Base-by-base conservation (phyloP, 1,284 basidiomycete species). In the Exobasidium cylindrosporum region DNA sequence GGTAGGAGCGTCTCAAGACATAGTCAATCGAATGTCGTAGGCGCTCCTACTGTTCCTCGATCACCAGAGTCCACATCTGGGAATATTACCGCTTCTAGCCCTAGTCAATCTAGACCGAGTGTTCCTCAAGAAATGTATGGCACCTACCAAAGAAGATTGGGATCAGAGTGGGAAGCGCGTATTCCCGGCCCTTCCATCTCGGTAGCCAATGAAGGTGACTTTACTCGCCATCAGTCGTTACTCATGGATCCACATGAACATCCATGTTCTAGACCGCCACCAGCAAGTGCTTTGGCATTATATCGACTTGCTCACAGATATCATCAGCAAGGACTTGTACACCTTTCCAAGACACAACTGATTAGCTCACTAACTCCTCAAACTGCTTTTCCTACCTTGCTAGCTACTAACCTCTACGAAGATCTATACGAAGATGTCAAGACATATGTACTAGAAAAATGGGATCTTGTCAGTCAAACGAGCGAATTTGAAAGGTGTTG, bases 241-340 rank as follows among this genome's bases (percentile, higher is more conserved):
- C 47, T 31, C 47, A 7, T 40, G 29, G 90, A 92, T 72, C 89
- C 89, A 2, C 89, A 92, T 80, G 78, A 83, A 0, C 90, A 92
- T 73, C 90, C 89, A 1, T 86, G 87, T 1, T 81, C 84, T 6
- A 73, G 84, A 2, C 87, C 88, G 1, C 64, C 66, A 3, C 68
- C 68, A 1, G 72, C 70, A 0, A 67, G 68, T 0, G 88, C 89
- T 1, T 81, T 93, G 32, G 86, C 88, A 0, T 85, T 92, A 70
- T 93, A 90, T 81, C 86, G 88, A 72, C 83, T 91, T 14, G 88
- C 90, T 10, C 89, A 92, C 81, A 84, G 89, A 43, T 92, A 92
- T 78, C 82, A 83, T 7, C 86, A 92, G 81, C 84, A 85, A 2
- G 84, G 83, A 7, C 83, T 92, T 24, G 86, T 86, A 35, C 75